Base-by-base conservation (phyloP, 768 basidiomycete species). In the Leucosporidium yakuticum region DNA sequence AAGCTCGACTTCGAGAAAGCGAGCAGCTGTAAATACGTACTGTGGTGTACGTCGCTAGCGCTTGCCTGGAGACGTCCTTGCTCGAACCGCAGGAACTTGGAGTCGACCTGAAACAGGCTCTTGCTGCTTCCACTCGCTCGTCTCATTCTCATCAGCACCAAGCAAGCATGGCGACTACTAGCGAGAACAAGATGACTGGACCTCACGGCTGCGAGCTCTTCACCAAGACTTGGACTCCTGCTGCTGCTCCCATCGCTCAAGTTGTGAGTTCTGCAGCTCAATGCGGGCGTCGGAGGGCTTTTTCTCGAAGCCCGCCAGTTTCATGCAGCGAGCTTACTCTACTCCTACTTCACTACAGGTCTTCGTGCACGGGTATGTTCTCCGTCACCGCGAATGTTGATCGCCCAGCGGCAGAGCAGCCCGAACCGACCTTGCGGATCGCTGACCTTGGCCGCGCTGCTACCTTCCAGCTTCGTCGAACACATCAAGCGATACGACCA, bases 401-500 rank as follows among this genome's bases (percentile, higher is more conserved):
- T 6, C 36, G 11, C 15, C 11, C 47, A n/a, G n/a, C 29, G 21
- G 44, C 25, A 8, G 17, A 23, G 47, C 23, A 31, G 34, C 11
- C 17, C 7, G 23, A 32, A 21, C 48, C 20, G 15, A 44, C 60
- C 20, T 25, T 25, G 29, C 27, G 5, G 47, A 4, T 14, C 29
- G 31, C 23, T 23, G 60, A 23, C 25, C 7, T 17, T n/a, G n/a
- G n/a, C n/a, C n/a, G 32, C 4, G 50, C 21, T 54, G 25, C 39
- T 15, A 15, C 14, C 6, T 7, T 27, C 2, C 69, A 73, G 73
- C 19, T 74, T 74, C 61, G 57, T 71, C 29, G 73, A 74, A 60
- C 69, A 68, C 60, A 62, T 74, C 49, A 51, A 63, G 57, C 63
- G 75, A 11, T 76, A 76, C 68, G 68, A 74, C 49, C 69, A 73